These are phyloP conservation scores for Rutidosis leptorrhynchoides DNA, from an alignment of 129 eudicot genomes.

Conservation along the genomic window DNA sequence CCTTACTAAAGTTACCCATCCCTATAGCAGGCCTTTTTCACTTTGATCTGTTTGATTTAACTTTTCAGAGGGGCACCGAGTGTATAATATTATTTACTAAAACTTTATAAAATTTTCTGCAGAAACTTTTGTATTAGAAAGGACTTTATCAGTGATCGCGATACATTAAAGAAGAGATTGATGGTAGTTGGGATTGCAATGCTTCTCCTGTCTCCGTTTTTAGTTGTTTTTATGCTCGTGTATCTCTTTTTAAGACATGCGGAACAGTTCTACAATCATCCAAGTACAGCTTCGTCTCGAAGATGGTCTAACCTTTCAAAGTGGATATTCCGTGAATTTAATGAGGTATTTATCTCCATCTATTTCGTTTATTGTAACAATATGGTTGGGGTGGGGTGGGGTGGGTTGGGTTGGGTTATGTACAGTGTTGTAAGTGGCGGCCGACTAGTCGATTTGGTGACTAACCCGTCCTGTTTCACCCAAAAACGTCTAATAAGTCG, in stretches of 20 bases:
- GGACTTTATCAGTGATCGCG: constrained; percentile 64
- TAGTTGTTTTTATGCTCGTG: constrained; percentile 79
- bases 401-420: no score
- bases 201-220: constrained; percentile 86
- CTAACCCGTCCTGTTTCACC: no score
- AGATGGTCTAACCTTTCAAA: constrained; percentile 92
- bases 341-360: constrained; percentile 60
- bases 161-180: constrained; percentile 68
- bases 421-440: no score
- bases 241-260: constrained; percentile 92
- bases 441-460: no score
- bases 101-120: constrained; percentile 19
- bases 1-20: no score
- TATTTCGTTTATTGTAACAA: no score
- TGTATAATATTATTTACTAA: background rate
- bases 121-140: constrained; percentile 62
- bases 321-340: constrained; percentile 87
- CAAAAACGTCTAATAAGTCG: no score
- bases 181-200: constrained; percentile 64
- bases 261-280: constrained; percentile 85
- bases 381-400: background rate
- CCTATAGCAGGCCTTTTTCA: background rate
- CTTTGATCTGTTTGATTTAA: constrained; percentile 2
- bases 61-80: background rate
- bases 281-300: constrained; percentile 81